Evolutionary conservation across 2,329 filamentous ascomycete genomes (phyloP), one percentile per base, ranked within the genome.

Genomic region (Fusarium virguliforme): DNA sequence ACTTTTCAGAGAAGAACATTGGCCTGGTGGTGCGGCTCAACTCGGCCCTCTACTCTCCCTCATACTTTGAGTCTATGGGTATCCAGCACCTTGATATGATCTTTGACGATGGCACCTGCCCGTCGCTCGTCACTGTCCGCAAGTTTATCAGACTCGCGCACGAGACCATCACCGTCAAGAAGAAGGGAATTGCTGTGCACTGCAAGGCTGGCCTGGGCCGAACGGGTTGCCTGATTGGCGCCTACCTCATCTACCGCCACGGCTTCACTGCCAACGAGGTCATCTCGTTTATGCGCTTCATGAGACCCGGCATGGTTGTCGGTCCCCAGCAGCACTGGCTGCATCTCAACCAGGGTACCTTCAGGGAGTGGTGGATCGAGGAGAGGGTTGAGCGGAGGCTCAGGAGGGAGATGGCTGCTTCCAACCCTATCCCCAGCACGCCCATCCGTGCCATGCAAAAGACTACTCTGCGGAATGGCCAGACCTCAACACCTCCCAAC

Each of bases 71-170:
- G 71, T 94, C 95, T 4, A 86, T 99, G 58, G 95, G 95, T 32
- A 98, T 99, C 78, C 91, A 94, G 76, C 96, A 99, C 79, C 86
- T 98, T 41, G 96, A 99, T 83, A 99, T 99, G 96, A 98, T 99
- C 77, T 99, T 99, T 78, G 96, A 98, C 77, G 96, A 99, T 76
- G 96, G 96, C 71, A 99, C 96, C 4, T 99, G 96, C 80, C 96
- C 96, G 24, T 91, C 94, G 2, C 85, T 99, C 58, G 89, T 89
- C 18, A 91, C 95, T n/a, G 96, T 99, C 30, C 91, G 94, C 74
- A 95, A 95, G 79, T 99, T 99, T 80, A 95, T 99, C 81, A 94
- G 94, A 74, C 87, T 99, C 65, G 95, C 96, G 1, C 96, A 98
- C 78, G 93, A 97, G 79, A 97, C 92, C 82, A 99, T 99, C 78